A percentile compares a stretch with the other conserved stretches of the same genome.
These are phyloP conservation scores for Syzygium malaccense DNA, from an alignment of 441 rosid species.

Conservation along the genomic window DNA sequence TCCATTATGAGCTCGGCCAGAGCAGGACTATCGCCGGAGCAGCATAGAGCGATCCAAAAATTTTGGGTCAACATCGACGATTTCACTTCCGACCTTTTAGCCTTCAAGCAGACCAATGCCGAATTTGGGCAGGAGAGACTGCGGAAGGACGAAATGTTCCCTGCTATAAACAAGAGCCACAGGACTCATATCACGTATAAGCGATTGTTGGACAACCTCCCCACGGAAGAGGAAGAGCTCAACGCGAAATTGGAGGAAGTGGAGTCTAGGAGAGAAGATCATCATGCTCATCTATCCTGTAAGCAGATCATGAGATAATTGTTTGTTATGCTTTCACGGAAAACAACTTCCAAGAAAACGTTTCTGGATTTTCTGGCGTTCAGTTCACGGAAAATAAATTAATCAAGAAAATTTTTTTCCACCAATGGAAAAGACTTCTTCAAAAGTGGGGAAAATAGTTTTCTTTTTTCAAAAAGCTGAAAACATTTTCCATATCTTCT, in stretches of 20 bases:
- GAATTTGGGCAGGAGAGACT: not conserved
- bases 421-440: no score
- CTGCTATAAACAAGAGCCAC: not conserved
- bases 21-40: not conserved
- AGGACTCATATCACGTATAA: not conserved
- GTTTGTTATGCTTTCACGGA: no score
- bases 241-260: not conserved
- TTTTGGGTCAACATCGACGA: not conserved
- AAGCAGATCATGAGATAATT: not conserved
- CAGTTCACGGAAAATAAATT: no score
- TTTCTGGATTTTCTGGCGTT: no score
- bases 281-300: not conserved
- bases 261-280: not conserved
- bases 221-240: conserved; percentile 2
- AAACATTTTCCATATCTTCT: no score
- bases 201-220: not conserved
- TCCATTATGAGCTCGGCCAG: not conserved
- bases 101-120: not conserved
- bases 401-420: not conserved
- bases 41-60: not conserved
- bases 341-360: no score
- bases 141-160: not conserved
- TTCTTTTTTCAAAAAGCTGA: no score
- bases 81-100: not conserved
- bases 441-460: no score